Base-by-base conservation (phyloP, 1,139 yeast genomes). In the Nakaseomyces uthaithaninus region DNA sequence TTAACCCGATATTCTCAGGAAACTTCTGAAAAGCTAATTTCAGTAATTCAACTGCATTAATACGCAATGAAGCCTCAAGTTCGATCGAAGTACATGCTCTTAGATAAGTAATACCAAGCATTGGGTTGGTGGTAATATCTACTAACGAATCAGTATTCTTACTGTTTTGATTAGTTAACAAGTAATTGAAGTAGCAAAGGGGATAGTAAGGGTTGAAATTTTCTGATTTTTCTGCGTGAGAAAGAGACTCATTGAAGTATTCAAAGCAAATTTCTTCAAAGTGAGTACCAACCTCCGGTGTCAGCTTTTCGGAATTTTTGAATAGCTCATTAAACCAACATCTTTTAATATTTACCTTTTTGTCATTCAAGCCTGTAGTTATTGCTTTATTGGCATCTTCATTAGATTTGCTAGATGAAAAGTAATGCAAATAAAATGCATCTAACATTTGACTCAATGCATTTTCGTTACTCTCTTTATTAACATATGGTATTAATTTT, bases 381-480 rank as follows among this genome's bases (percentile, higher is more conserved):
- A 83, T 58, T 12, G 68, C 41, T n/a, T 46, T 46, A 12, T 49
- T 46, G 3, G 48, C 38, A 11, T 50, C 52, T 7, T 43, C 46
- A 9, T 40, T 39, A 12, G 50, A 41, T 3, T 39, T 30, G 14
- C 38, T 36, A n/a, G 54, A 26, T 8, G 43, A 34, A 19, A 67
- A 57, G 27, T 69, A 64, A 49, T 72, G 79, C 19, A 51, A 50
- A 38, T 72, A 68, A 46, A 74, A 72, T 0, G 77, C 67, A n/a
- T 63, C 59, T n/a, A 80, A 64, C 46, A 77, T 65, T 4, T 67
- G 64, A 2, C 64, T 48, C 38, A 86, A 66, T 0, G 85, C 76
- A 1, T 51, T 33, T 56, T 91, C 97, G 50, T 86, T 85, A 40
- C 77, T 74, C 54, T 89, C 97, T 53, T 85, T 87, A 1, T 72